These are phyloP conservation scores for Tuber microsphaerosporum DNA, from an alignment of 495 filamentous ascomycete species.

Conservation along the genomic window DNA sequence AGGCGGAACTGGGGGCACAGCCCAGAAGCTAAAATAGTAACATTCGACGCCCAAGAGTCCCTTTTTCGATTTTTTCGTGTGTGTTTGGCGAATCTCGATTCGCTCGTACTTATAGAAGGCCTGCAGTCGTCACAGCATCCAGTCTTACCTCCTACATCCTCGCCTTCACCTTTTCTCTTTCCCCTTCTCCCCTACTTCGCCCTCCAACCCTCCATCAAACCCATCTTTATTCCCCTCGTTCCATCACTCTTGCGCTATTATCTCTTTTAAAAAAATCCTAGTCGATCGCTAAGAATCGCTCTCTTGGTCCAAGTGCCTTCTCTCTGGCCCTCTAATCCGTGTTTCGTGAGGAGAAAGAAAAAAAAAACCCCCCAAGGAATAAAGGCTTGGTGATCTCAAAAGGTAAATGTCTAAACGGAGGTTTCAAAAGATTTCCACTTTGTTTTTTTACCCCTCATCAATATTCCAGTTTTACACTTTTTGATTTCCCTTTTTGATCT, in stretches of 20 bases:
- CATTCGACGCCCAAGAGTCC: neutral
- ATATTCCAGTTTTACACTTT: neutral
- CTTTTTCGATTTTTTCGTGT: neutral
- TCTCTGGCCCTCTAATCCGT: neutral
- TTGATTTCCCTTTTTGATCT: neutral
- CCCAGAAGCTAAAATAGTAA: neutral
- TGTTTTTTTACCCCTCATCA: neutral
- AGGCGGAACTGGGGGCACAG: neutral
- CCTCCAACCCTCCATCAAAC: conserved; percentile 1
- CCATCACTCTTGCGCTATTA: neutral
- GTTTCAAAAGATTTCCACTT: neutral
- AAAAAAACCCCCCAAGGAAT: neutral
- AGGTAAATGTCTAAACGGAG: neutral
- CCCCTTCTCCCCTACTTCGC: neutral
- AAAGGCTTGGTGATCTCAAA: neutral
- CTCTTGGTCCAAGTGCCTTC: neutral
- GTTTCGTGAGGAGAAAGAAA: neutral
- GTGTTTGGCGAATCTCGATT: neutral
- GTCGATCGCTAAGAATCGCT: neutral
- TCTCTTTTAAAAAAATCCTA: neutral
- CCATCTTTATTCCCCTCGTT: neutral
- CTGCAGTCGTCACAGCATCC: neutral
- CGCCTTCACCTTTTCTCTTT: neutral
- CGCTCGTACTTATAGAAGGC: conserved; percentile 1
- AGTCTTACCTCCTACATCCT: neutral